phyloP scores from a whole-genome alignment of 2,329 filamentous ascomycete species.

The Colletotrichum sp. region DNA sequence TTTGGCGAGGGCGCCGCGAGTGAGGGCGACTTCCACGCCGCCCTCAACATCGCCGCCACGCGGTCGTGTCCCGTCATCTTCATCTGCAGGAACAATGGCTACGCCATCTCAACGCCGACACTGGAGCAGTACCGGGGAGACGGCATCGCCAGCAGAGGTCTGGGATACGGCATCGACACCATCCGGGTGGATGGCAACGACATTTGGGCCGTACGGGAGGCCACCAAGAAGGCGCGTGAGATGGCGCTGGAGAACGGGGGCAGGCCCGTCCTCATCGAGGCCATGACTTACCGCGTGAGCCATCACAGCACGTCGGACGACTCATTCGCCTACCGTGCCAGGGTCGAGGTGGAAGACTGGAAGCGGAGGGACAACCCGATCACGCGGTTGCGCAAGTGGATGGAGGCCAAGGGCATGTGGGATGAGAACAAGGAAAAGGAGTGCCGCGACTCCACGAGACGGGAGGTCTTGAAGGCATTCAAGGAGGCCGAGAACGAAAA shows the following conservation, averaged over 20 bases:
- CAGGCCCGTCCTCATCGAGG: constrained; percentile 85
- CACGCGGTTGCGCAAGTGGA: constrained; percentile 84
- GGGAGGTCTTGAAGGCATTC: constrained; percentile 84
- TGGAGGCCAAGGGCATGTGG: constrained; percentile 85
- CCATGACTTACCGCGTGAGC: constrained; percentile 97
- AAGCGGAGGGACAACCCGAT: constrained; percentile 90
- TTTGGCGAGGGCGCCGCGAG: constrained; percentile 91
- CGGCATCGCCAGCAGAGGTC: constrained; percentile 84
- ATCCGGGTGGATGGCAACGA: constrained; percentile 95
- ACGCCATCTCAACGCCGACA: constrained; percentile 88
- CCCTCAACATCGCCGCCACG: constrained; percentile 89
- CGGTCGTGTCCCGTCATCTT: constrained; percentile 87
- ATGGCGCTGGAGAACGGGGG: constrained; percentile 84
- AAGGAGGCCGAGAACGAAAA: constrained; percentile 81
- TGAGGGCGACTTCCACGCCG: constrained; percentile 92
- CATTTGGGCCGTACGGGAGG: constrained; percentile 86
- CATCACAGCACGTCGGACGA: constrained; percentile 98
- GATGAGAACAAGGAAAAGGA: constrained; percentile 82
- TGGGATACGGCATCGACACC: constrained; percentile 94
- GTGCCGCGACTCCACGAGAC: constrained; percentile 67
- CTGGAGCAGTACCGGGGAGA: constrained; percentile 91
- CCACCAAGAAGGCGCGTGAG: constrained; percentile 75
- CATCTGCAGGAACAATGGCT: constrained; percentile 92
- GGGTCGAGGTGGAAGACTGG: constrained; percentile 95
- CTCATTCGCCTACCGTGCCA: constrained; percentile 92